phyloP scores from a whole-genome alignment of 2,329 filamentous ascomycete genomes.

The Penicillium sp. region DNA sequence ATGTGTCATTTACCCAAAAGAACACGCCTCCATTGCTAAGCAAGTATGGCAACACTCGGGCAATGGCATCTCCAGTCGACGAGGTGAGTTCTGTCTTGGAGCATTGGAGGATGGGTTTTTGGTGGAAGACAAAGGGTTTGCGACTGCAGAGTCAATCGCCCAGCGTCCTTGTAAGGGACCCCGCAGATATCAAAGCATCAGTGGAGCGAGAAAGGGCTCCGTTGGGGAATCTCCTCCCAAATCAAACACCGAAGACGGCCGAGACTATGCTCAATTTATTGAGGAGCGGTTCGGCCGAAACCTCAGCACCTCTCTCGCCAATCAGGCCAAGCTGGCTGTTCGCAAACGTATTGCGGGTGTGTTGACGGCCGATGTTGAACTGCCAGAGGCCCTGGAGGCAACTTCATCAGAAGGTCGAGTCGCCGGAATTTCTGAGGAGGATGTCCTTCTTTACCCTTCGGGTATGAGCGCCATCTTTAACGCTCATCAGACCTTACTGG shows the following conservation, averaged over 20 bases:
- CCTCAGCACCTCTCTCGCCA: constrained; percentile 73
- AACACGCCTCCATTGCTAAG: constrained; percentile 72
- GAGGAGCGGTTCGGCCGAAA: constrained; percentile 95
- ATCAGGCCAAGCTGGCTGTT: constrained; percentile 81
- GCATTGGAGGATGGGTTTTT: constrained; percentile 69
- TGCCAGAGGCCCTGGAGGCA: constrained; percentile 57
- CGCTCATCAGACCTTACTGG: constrained; percentile 71
- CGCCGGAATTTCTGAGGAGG: constrained; percentile 69
- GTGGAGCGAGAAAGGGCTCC: constrained; percentile 46
- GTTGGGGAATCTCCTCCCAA: constrained; percentile 42
- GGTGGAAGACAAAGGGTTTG: constrained; percentile 47
- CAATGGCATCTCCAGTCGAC: constrained; percentile 85
- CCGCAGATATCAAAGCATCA: constrained; percentile 67
- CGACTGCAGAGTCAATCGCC: constrained; percentile 19
- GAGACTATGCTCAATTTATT: constrained; percentile 76
- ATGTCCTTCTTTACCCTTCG: constrained; percentile 83
- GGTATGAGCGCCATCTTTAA: constrained; percentile 97
- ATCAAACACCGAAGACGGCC: constrained; percentile 40
- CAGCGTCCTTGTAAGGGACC: constrained; percentile 65
- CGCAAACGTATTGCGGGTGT: constrained; percentile 84
- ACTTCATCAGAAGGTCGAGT: constrained; percentile 36
- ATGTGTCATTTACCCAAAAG: constrained; percentile 68
- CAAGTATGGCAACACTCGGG: constrained; percentile 97
- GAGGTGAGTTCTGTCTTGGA: constrained; percentile 82
- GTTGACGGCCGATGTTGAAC: constrained; percentile 68